Conservation (phyloP, 2,329 filamentous ascomycete genomes). For the Knufia petricola region DNA sequence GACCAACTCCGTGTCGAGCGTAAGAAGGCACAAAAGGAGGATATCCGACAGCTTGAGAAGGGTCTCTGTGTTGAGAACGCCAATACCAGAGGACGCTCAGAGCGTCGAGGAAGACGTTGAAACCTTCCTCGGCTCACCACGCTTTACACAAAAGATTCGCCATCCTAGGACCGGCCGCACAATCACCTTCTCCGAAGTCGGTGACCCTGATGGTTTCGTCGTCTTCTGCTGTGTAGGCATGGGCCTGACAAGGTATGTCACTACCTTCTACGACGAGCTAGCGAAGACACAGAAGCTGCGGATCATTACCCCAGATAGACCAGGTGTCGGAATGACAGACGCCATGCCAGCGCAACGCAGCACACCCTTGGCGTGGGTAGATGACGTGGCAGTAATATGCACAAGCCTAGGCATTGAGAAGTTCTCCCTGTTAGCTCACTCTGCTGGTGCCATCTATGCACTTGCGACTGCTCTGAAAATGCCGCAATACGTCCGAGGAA, state of each 20-base stretch:
- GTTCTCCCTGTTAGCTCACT: conserved; percentile 93
- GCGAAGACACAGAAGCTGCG: conserved; percentile 79
- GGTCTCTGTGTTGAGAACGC: not conserved
- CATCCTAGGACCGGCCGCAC: conserved; percentile 77
- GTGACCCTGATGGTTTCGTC: conserved; percentile 79
- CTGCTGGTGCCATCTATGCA: conserved; percentile 94
- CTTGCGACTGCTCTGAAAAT: conserved; percentile 89
- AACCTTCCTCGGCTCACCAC: conserved; percentile 70
- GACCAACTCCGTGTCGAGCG: not conserved
- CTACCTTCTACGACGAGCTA: conserved; percentile 93
- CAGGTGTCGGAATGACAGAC: conserved; percentile 87
- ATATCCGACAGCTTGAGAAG: conserved; percentile 10
- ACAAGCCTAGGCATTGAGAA: conserved; percentile 85
- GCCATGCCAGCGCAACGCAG: conserved; percentile 70
- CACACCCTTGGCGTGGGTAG: conserved; percentile 86
- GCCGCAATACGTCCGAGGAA: conserved; percentile 88
- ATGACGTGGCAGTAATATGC: conserved; percentile 89
- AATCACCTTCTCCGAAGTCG: conserved; percentile 95
- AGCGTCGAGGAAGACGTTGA: conserved; percentile 84
- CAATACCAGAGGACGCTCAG: conserved; percentile 54
- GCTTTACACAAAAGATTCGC: conserved; percentile 76
- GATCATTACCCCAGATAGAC: conserved; percentile 86
- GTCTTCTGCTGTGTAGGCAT: conserved; percentile 97
- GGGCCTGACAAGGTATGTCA: conserved; percentile 92
- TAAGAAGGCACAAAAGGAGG: conserved; percentile 2